Evolutionary conservation across 768 basidiomycete genomes (phyloP), one percentile per base, ranked within the genome.

Genomic region (Xanthoconium purpureum): DNA sequence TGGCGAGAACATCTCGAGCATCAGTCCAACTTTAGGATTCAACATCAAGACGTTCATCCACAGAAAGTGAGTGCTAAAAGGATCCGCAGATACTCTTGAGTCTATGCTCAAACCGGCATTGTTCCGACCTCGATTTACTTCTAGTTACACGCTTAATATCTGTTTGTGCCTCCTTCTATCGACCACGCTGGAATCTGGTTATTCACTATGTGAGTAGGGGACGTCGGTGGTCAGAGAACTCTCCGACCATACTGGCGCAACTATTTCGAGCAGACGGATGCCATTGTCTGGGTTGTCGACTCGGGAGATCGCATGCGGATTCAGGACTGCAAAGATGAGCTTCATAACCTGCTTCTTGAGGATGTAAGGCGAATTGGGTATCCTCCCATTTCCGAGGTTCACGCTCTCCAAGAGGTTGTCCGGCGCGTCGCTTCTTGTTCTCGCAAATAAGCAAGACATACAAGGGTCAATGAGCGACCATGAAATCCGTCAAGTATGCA

Each of bases 201-300:
- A 91, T 91, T 71, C 85, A 94, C 46, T 91, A 88, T 91, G 68
- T 33, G 52, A 52, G 55, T 64, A 98, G 95, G 96, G 97, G 97
- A 99, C 71, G 94, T 98, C 36, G 97, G 97, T 36, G 96, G 97
- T 24, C 97, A 99, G 72, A 85, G 88, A 55, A 95, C 93, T 0
- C 84, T 99, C 50, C 83, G 97, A 32, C 96, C 97, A 8, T 98
- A 98, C 72, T 99, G 97, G 97, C 79, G 93, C 28, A 99, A 98
- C 72, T 98, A 98, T 75, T 98, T 98, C 63, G 97, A 99, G 73
- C 92, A 94, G 73, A 98, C 97, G 11, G 97, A 98, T 73, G 96
- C 91, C 8, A 79, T 99, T 43, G 94, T 98, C 35, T 99, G 97
- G 97, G 96, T 99, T 17, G 95, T 99, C 40, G 97, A 99, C 76